Percentiles rank a stretch among this genome's conserved stretches.
phyloP scores from a whole-genome alignment of 306 rosid species.

The Styphnolobium japonicum region DNA sequence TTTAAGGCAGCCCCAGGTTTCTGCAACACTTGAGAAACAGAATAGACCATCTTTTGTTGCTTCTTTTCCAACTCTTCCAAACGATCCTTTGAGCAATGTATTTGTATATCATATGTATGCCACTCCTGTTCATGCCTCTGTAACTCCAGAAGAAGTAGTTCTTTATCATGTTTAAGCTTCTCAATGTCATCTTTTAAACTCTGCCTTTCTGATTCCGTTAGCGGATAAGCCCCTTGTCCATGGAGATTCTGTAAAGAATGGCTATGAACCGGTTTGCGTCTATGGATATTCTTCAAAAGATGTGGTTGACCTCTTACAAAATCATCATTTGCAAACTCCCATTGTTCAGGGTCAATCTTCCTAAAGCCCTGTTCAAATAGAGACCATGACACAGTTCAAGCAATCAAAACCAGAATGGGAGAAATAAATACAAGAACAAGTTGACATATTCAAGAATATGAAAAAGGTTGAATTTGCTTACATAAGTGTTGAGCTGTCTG shows the following conservation, averaged over 20 bases:
- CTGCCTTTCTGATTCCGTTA: constrained; percentile 55
- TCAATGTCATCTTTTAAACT: constrained; percentile 53
- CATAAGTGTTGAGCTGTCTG: constrained; percentile 92
- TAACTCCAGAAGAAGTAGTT: constrained; percentile 46
- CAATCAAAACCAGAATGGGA: not conserved
- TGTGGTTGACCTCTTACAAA: constrained; percentile 76
- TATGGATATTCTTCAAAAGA: constrained; percentile 71
- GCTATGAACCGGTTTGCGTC: constrained; percentile 86
- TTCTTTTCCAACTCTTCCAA: constrained; percentile 48
- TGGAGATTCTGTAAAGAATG: constrained; percentile 69
- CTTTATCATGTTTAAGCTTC: constrained; percentile 53
- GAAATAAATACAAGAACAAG: not conserved
- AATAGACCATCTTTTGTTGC: constrained; percentile 49
- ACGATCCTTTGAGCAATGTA: constrained; percentile 39
- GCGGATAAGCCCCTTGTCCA: constrained; percentile 43
- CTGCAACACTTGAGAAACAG: constrained; percentile 51
- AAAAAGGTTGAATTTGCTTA: constrained; percentile 42
- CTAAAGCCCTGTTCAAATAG: constrained; percentile 67
- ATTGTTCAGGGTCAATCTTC: constrained; percentile 75
- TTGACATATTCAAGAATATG: not conserved
- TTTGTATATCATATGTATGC: constrained; percentile 36
- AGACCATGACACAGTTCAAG: constrained; percentile 4
- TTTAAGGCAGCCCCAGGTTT: constrained; percentile 46
- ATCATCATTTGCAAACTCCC: constrained; percentile 86
- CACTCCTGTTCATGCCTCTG: constrained; percentile 50